Evolutionary conservation across 345 rosid genomes (phyloP), one percentile per base, ranked within the genome.

Genomic region (Punica granatum): DNA sequence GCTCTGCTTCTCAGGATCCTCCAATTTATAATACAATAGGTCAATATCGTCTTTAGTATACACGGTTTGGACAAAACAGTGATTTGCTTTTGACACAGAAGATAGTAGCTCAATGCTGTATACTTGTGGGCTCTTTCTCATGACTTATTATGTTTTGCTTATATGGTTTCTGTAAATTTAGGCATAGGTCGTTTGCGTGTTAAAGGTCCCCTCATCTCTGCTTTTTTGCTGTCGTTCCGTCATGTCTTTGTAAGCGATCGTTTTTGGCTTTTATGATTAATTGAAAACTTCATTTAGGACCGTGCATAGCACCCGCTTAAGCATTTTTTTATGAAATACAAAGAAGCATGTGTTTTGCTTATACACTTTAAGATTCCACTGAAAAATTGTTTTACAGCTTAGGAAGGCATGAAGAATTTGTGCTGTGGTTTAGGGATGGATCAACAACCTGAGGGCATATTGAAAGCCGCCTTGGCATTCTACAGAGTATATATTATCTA

Each of bases 361-460:
- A 1, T 46, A n/a, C 18, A 43, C 14, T 46, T 18, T 46, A 23
- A 46, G 53, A 46, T 23, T 46, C 7, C 23, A 46, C 6, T 46
- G 53, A n/a, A 46, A 18, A 16, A 3, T 46, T 46, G 56, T 56
- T 18, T 23, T 77, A 77, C 87, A 92, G 97, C 92, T 62, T 64
- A 60, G 54, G 88, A 88, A 51, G 91, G 80, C 56, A 65, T 92
- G 79, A 77, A 35, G 76, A 67, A 69, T 49, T 60, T 88, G 82
- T 85, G 78, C 77, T 69, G 75, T 69, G 91, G 81, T 10, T 73
- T 88, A 75, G 81, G 76, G 46, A 81, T 90, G 81, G 95, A 89
- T 74, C 88, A 85, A 37, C 6, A 37, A 11, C 71, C 88, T 59
- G 76, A 75, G 25, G 85, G 80, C 41, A 64, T 88, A 21, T 81